Base-by-base conservation (phyloP, 345 rosid species). In the Dipteronia sinensis region DNA sequence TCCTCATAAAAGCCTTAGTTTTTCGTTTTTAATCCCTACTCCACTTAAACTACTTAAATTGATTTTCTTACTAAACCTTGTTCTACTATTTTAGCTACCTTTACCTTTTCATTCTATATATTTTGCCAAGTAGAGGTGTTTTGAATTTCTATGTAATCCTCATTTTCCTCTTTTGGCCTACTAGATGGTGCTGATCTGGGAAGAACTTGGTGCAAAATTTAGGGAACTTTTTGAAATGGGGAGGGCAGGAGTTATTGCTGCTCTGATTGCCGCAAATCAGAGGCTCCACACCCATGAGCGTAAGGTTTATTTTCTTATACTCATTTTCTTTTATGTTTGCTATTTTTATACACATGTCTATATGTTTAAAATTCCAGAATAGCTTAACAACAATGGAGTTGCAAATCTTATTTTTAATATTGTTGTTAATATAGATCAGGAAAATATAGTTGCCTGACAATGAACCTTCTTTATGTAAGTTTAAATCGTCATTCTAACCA, bases 161-260 rank as follows among this genome's bases (percentile, higher is more conserved):
- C 19, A 1, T 15, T 51, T 74, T 75, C 31, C 65, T 78, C 46
- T 15, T 79, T 81, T 76, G 88, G 76, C 79, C 53, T 79, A 23
- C 76, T 62, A 96, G 99, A 87, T 96, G 89, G 92, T 85, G 71
- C 11, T 86, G 79, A 85, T 96, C 31, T 93, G 90, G 90, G 92
- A 91, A 80, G 97, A 91, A 79, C 91, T 96, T 82, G 92, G 97
- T 79, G 81, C 91, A 67, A 91, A 76, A 79, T 87, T 92, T 75
- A 85, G 46, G 83, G 94, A 91, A 84, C 93, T 97, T 85, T 91
- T 97, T 15, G 88, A 84, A 82, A 88, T 91, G 94, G 98, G 98
- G 79, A 89, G 83, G 82, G 77, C 99, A 34, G 98, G 94, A 85
- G 98, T 97, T 77, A 85, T 94, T 84, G 98, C 94, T 69, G 89